Percentiles rank a stretch among this genome's conserved stretches.
Conservation (phyloP, 805 yeast genomes). For the Hanseniaspora occidentalis region DNA sequence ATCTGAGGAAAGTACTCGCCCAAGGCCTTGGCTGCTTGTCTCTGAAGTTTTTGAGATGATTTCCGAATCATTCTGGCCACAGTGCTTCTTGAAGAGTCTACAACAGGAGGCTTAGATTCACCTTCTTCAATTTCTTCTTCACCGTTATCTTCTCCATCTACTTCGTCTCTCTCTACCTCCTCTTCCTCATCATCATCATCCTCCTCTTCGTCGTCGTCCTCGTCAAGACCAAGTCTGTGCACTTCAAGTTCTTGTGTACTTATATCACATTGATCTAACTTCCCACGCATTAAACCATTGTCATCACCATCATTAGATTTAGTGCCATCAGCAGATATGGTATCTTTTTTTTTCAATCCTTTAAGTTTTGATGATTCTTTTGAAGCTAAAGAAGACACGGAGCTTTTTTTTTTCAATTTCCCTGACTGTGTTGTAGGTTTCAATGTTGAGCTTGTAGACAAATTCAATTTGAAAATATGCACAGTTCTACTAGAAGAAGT, state of each 20-base stretch:
- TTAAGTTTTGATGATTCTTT: too few species aligned
- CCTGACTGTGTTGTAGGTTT: not conserved
- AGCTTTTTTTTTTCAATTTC: not conserved
- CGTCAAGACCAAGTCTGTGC: too few species aligned
- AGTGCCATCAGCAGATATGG: too few species aligned
- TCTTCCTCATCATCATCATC: slow-evolving; percentile 12
- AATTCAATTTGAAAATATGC: slow-evolving; percentile 67
- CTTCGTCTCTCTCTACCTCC: slow-evolving; percentile 2
- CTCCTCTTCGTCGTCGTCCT: slow-evolving; percentile 21
- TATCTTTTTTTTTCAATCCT: too few species aligned
- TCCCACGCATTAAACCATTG: too few species aligned
- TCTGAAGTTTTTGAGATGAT: slow-evolving; percentile 65
- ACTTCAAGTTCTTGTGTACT: too few species aligned
- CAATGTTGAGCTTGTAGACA: slow-evolving; percentile 27
- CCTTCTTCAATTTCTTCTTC: slow-evolving; percentile 22
- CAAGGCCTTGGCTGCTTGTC: slow-evolving; percentile 76
- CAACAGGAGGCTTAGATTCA: too few species aligned
- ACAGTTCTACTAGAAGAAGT: slow-evolving; percentile 85
- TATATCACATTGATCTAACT: too few species aligned
- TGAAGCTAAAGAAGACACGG: slow-evolving; percentile 2
- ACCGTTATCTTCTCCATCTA: slow-evolving; percentile 9
- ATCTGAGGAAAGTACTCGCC: slow-evolving; percentile 72
- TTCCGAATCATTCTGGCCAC: slow-evolving; percentile 66
- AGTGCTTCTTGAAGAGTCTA: slow-evolving; percentile 57
- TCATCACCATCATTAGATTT: too few species aligned